Evolutionary conservation across 306 rosid genomes (phyloP).

Genomic region (Lathyrus sativus): DNA sequence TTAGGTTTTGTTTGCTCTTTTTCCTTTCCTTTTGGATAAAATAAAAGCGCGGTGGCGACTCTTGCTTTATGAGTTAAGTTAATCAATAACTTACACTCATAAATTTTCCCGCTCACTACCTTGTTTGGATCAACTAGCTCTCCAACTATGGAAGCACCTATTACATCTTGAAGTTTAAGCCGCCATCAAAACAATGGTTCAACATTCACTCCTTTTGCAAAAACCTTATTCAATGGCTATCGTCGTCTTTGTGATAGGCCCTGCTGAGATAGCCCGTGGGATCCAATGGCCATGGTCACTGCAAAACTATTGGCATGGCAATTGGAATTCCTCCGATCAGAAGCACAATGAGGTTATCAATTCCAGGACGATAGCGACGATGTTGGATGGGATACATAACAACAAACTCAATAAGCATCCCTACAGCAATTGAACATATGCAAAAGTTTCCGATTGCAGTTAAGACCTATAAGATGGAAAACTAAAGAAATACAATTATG

Average conservation of each 20-base stretch:
- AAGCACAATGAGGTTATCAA: constrained; percentile 94
- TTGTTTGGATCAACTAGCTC: constrained; percentile 98
- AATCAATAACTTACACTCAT: too few species aligned
- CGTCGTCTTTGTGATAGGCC: constrained; percentile 98
- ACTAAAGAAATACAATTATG: background rate
- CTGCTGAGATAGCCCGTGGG: constrained; percentile 96
- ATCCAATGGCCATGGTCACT: constrained; percentile 98
- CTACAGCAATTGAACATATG: constrained; percentile 95
- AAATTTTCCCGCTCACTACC: too few species aligned
- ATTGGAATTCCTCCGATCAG: constrained; percentile 98
- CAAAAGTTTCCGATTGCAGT: constrained; percentile 98
- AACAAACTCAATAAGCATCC: constrained; percentile 86
- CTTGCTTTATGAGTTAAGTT: too few species aligned
- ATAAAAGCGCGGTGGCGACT: too few species aligned
- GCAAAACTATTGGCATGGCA: constrained; percentile 99
- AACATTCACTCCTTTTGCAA: constrained; percentile 86
- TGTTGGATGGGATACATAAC: constrained; percentile 99
- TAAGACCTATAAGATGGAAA: constrained; percentile 63
- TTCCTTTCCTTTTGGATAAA: too few species aligned
- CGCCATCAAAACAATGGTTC: constrained; percentile 94
- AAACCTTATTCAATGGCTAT: constrained; percentile 93
- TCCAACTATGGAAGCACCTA: constrained; percentile 92
- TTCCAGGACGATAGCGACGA: constrained; percentile 85
- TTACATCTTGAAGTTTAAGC: constrained; percentile 97
- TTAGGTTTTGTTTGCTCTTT: too few species aligned